phyloP scores from a whole-genome alignment of 768 basidiomycete species.

The Galerina sulciceps region DNA sequence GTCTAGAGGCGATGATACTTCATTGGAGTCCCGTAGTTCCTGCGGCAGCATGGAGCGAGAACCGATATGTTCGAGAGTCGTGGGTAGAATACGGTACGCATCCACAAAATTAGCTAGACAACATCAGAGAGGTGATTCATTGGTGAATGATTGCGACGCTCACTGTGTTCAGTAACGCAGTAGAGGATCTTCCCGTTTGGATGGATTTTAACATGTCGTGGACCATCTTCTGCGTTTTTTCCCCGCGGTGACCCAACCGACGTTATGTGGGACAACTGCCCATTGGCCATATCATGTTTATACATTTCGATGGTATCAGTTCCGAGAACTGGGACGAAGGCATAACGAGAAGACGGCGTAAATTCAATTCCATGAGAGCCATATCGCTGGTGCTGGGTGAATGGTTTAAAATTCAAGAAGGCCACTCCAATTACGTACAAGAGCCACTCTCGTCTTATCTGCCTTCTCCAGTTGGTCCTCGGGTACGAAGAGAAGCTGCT shows the following conservation, averaged over 20 bases:
- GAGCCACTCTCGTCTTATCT: slow-evolving; percentile 54
- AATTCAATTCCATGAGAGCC: slow-evolving; percentile 59
- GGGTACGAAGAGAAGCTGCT: slow-evolving; percentile 52
- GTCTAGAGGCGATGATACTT: not conserved
- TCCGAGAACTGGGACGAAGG: slow-evolving; percentile 55
- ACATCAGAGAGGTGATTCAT: not conserved
- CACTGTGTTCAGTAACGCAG: slow-evolving; percentile 57
- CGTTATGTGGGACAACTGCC: slow-evolving; percentile 38
- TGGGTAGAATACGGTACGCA: slow-evolving; percentile 41
- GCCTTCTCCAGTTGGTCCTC: slow-evolving; percentile 43
- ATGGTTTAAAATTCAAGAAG: not conserved
- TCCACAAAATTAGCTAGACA: slow-evolving; percentile 50
- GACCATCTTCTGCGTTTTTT: slow-evolving; percentile 43
- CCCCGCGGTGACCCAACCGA: slow-evolving; percentile 45
- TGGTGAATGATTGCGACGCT: slow-evolving; percentile 14
- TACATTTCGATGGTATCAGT: slow-evolving; percentile 54
- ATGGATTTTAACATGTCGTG: slow-evolving; percentile 56
- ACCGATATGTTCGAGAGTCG: slow-evolving; percentile 30
- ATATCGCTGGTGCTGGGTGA: slow-evolving; percentile 36
- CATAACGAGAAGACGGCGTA: slow-evolving; percentile 35
- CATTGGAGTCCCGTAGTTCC: slow-evolving; percentile 1
- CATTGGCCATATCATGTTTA: slow-evolving; percentile 32
- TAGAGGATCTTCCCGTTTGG: slow-evolving; percentile 56
- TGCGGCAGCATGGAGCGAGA: slow-evolving; percentile 39
- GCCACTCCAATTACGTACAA: slow-evolving; percentile 33